phyloP scores from a whole-genome alignment of 2,329 filamentous ascomycete species.

The Lecanicillium sp. region DNA sequence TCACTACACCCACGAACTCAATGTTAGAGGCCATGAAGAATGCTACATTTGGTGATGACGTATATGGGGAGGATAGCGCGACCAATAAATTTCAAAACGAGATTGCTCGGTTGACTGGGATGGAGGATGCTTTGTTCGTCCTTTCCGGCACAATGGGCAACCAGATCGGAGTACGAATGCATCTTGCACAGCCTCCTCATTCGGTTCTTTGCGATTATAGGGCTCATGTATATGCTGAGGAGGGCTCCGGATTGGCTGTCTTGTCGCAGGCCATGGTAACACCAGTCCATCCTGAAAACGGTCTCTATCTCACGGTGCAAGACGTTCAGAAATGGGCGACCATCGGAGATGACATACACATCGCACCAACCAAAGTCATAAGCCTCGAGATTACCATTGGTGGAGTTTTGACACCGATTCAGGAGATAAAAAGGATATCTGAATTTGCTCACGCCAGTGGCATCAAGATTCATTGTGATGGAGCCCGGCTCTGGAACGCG shows the following conservation, averaged over 20 bases:
- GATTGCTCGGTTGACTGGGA: conserved; percentile 59
- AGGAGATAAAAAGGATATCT: conserved; percentile 58
- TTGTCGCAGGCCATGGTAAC: conserved; percentile 62
- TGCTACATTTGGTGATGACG: conserved; percentile 8
- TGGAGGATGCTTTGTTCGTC: conserved; percentile 65
- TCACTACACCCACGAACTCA: conserved; percentile 6
- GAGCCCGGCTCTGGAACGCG: conserved; percentile 51
- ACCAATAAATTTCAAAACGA: conserved; percentile 51
- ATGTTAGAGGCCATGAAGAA: conserved; percentile 9
- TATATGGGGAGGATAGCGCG: conserved; percentile 4
- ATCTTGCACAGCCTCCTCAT: conserved; percentile 66
- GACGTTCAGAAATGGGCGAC: conserved; percentile 60
- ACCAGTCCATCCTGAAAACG: conserved; percentile 58
- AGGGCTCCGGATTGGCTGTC: conserved; percentile 54
- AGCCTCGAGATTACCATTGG: conserved; percentile 73
- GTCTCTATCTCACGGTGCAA: conserved; percentile 61
- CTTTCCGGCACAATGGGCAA: conserved; percentile 84
- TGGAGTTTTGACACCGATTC: conserved; percentile 66
- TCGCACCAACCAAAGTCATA: conserved; percentile 69
- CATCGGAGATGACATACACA: conserved; percentile 59
- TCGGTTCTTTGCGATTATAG: conserved; percentile 66
- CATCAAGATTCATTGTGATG: conserved; percentile 65
- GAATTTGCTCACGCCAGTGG: conserved; percentile 53
- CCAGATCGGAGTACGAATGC: conserved; percentile 65
- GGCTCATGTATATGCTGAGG: conserved; percentile 63